Conservation (phyloP, 2,329 filamentous ascomycete species). For the Parascedosporium putredinis region DNA sequence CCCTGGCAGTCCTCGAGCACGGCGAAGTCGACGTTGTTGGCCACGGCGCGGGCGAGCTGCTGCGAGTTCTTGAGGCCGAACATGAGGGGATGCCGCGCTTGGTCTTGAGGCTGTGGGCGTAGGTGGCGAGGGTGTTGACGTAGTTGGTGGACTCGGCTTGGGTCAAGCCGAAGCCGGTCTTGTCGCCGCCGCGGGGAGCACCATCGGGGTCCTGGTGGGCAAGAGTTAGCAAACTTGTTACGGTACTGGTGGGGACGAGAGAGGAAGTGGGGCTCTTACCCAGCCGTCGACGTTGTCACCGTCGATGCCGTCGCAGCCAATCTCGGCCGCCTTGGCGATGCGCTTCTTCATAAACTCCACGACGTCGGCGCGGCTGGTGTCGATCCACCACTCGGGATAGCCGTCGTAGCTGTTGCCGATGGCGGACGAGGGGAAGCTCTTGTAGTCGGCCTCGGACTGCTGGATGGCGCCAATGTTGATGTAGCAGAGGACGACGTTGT, state of each 20-base stretch:
- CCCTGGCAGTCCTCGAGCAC: constrained; percentile 25
- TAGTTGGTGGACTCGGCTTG: constrained; percentile 19
- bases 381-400: constrained; percentile 20
- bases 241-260: background rate
- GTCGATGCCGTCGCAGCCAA: constrained; percentile 23
- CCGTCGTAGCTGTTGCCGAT: constrained; percentile 18
- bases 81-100: constrained; percentile 16
- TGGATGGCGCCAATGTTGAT: constrained; percentile 21
- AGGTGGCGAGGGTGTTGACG: constrained; percentile 18
- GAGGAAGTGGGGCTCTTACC: constrained; percentile 9
- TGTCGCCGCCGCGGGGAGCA: constrained; percentile 10
- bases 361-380: constrained; percentile 17
- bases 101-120: constrained; percentile 20
- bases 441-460: constrained; percentile 13
- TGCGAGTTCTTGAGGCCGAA: constrained; percentile 24
- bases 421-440: constrained; percentile 15
- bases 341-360: constrained; percentile 22
- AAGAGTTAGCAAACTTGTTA: background rate
- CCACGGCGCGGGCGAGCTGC: constrained; percentile 17
- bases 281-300: constrained; percentile 25
- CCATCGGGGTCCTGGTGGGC: background rate
- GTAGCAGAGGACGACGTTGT: constrained; percentile 24
- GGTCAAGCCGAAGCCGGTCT: constrained; percentile 20
- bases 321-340: constrained; percentile 16
- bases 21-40: constrained; percentile 20